Conservation (phyloP, 768 basidiomycete species). For the Pisolithus sp. region DNA sequence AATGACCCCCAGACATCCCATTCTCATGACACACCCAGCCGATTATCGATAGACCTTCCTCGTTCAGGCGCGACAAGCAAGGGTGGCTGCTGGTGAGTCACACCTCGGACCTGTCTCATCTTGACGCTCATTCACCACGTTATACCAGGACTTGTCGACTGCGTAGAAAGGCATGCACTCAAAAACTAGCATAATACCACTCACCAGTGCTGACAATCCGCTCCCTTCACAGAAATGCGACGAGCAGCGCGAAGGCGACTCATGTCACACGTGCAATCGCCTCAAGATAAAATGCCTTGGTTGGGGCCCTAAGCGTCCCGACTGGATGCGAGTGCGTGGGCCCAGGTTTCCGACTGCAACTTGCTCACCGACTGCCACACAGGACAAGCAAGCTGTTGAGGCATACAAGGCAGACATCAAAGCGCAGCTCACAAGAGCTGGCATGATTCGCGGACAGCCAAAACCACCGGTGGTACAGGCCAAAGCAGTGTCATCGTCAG, state of each 20-base stretch:
- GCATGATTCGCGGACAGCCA: slow-evolving; percentile 79
- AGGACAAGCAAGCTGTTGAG: slow-evolving; percentile 82
- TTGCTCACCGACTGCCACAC: slow-evolving; percentile 14
- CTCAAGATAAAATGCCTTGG: slow-evolving; percentile 78
- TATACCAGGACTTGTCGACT: slow-evolving; percentile 70
- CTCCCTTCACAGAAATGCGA: slow-evolving; percentile 67
- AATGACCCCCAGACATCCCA: slow-evolving; percentile 13
- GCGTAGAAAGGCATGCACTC: slow-evolving; percentile 61
- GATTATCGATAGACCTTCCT: slow-evolving; percentile 43
- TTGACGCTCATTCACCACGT: slow-evolving; percentile 3
- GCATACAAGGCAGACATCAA: slow-evolving; percentile 82
- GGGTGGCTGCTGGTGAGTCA: slow-evolving; percentile 74
- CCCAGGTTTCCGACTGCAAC: slow-evolving; percentile 2
- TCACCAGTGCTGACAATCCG: slow-evolving; percentile 5
- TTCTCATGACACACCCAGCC: slow-evolving; percentile 40
- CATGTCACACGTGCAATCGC: slow-evolving; percentile 76
- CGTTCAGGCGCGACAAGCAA: slow-evolving; percentile 52
- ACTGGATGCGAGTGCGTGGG: slow-evolving; percentile 77
- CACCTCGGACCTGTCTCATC: slow-evolving; percentile 1
- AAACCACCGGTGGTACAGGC: slow-evolving; percentile 48
- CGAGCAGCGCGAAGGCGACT: slow-evolving; percentile 74
- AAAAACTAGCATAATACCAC: background rate
- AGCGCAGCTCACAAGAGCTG: slow-evolving; percentile 67
- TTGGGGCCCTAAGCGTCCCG: slow-evolving; percentile 80
- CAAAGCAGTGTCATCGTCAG: slow-evolving; percentile 24